A percentile compares a stretch with the other conserved stretches of the same genome.
Conservation (phyloP, 192 early-diverging fungal genomes). For the Chytriomyces hyalinus region DNA sequence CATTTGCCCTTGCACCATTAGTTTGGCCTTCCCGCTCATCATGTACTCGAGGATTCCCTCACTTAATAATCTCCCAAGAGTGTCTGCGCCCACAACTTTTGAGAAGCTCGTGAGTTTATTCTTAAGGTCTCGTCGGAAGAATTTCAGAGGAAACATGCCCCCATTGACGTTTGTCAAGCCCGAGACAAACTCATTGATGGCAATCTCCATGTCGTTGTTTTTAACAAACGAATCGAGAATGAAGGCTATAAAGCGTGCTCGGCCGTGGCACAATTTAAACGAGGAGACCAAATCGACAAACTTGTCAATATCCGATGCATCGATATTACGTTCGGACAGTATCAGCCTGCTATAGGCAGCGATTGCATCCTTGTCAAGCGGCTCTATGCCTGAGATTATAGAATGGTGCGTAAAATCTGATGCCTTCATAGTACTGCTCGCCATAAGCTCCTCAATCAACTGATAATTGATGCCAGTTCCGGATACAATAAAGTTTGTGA, state of each 20-base stretch:
- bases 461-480: constrained; percentile 45
- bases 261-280: constrained; percentile 44
- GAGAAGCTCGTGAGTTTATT: constrained; percentile 22
- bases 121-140: constrained; percentile 39
- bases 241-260: constrained; percentile 44
- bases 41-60: constrained; percentile 36
- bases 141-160: constrained; percentile 37
- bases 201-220: constrained; percentile 35
- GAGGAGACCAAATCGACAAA: constrained; percentile 28
- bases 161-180: constrained; percentile 30
- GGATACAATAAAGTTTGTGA: constrained; percentile 37
- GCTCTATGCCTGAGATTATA: constrained; percentile 26
- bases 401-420: not conserved
- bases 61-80: constrained; percentile 19
- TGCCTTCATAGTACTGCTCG: constrained; percentile 31
- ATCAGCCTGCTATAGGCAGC: constrained; percentile 30
- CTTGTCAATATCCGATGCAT: constrained; percentile 22
- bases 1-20: constrained; percentile 17
- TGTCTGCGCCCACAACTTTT: constrained; percentile 31
- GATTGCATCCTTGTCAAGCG: constrained; percentile 21
- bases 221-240: constrained; percentile 39
- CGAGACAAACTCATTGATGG: constrained; percentile 33
- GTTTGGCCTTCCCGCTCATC: constrained; percentile 26
- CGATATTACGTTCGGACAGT: constrained; percentile 28
- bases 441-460: constrained; percentile 32